phyloP scores from a whole-genome alignment of 202 grass and related monocot species.

The Zizania palustris region DNA sequence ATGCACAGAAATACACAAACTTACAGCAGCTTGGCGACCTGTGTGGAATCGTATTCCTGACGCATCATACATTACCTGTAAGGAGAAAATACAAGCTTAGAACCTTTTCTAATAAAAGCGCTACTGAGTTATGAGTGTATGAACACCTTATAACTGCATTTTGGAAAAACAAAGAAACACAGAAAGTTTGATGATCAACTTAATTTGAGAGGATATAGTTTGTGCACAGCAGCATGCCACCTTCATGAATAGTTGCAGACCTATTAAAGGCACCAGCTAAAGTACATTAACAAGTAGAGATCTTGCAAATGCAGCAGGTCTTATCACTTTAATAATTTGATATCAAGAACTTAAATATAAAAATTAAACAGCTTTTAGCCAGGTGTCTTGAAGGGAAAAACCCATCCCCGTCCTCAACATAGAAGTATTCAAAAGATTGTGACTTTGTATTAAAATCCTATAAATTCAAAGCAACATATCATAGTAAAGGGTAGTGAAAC shows the following conservation, averaged over 20 bases:
- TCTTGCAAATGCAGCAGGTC: conserved; percentile 14
- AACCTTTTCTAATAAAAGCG: background rate
- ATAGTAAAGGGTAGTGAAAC: conserved; percentile 1
- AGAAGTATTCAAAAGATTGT: conserved; percentile 12
- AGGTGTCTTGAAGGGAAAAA: background rate
- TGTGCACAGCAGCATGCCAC: conserved; percentile 15
- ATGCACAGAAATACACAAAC: conserved; percentile 30
- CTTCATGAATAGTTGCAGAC: background rate
- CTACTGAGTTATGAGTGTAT: background rate
- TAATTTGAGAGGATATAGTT: background rate
- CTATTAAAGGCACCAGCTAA: conserved; percentile 21
- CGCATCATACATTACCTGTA: conserved; percentile 99
- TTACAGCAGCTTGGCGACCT: conserved; percentile 96
- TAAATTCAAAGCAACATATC: background rate
- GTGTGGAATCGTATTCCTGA: conserved; percentile 94
- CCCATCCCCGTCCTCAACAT: background rate
- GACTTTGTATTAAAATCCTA: conserved; percentile 14
- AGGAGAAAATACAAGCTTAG: conserved; percentile 13
- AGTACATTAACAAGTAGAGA: conserved; percentile 7
- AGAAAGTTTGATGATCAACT: background rate
- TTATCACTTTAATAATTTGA: conserved; percentile 1
- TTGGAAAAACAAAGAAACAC: background rate
- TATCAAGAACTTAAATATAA: conserved; percentile 17
- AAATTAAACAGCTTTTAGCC: conserved; percentile 1
- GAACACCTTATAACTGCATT: conserved; percentile 6